phyloP scores from a whole-genome alignment of 2,329 filamentous ascomycete genomes.

The Raffaelea ambrosiae region DNA sequence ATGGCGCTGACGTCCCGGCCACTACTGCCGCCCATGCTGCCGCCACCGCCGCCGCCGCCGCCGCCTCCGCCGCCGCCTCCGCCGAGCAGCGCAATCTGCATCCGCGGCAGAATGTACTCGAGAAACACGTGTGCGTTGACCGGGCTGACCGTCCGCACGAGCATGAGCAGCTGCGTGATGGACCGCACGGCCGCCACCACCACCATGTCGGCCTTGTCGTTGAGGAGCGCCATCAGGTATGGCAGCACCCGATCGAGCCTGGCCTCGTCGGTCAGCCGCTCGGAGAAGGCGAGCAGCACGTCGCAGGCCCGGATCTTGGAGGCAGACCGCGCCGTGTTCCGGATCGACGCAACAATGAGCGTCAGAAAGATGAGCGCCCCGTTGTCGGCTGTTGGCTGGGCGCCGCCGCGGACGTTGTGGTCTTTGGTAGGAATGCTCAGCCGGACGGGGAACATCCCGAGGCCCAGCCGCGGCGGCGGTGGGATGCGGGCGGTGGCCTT shows the following conservation, averaged over 20 bases:
- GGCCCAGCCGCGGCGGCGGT: conserved; percentile 36
- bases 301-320: conserved; percentile 85
- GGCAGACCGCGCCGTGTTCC: conserved; percentile 82
- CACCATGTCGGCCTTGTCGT: conserved; percentile 76
- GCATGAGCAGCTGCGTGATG: conserved; percentile 77
- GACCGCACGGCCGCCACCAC: conserved; percentile 78
- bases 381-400: conserved; percentile 64
- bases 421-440: conserved; percentile 82
- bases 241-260: conserved; percentile 90
- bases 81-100: conserved; percentile 45
- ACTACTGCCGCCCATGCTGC: not conserved
- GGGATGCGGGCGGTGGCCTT: not conserved
- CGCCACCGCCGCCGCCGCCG: not conserved
- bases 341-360: conserved; percentile 76
- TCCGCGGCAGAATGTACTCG: conserved; percentile 58
- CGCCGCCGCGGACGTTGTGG: conserved; percentile 54
- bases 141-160: conserved; percentile 80
- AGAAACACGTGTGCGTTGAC: conserved; percentile 63
- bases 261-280: conserved; percentile 86
- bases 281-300: conserved; percentile 81
- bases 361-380: conserved; percentile 89
- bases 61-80: not conserved
- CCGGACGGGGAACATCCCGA: conserved; percentile 68
- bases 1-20: conserved; percentile 33
- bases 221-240: conserved; percentile 75